Evolutionary conservation across 2,329 filamentous ascomycete genomes (phyloP).

Genomic region (Trichoderma aggressivum): DNA sequence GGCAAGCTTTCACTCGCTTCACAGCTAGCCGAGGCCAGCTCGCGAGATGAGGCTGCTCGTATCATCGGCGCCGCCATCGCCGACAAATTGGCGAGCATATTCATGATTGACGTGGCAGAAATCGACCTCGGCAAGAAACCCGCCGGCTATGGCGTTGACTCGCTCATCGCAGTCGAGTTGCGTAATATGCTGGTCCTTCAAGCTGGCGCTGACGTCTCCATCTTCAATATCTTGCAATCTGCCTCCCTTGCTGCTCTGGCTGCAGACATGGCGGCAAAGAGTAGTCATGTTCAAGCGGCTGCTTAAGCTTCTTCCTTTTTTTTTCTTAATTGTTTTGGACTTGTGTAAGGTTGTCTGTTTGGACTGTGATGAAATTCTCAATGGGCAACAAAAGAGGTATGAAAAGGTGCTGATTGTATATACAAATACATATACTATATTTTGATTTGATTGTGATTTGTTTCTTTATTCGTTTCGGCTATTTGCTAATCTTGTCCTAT

Average conservation of each 20-base stretch:
- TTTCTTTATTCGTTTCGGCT: not conserved
- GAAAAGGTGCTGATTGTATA: not conserved
- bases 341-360: not conserved
- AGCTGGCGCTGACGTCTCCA: not conserved
- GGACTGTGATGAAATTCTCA: accelerated
- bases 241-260: not conserved
- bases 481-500: not conserved
- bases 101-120: not conserved
- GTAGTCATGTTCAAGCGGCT: not conserved
- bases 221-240: not conserved
- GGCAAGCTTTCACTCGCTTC: not conserved
- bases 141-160: not conserved
- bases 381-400: not conserved
- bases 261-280: not conserved
- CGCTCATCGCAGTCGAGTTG: not conserved
- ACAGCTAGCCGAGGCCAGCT: not conserved
- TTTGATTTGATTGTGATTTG: not conserved
- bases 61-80: not conserved
- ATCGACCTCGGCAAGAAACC: not conserved
- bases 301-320: not conserved
- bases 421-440: too few relatives aligned
- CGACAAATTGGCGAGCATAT: not conserved
- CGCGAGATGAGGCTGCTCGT: not conserved
- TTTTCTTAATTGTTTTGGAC: not conserved
- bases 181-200: not conserved